These are phyloP conservation scores for Anthracocystis panici-leucophaei DNA, from an alignment of 1,284 basidiomycete genomes.

Conservation along the genomic window DNA sequence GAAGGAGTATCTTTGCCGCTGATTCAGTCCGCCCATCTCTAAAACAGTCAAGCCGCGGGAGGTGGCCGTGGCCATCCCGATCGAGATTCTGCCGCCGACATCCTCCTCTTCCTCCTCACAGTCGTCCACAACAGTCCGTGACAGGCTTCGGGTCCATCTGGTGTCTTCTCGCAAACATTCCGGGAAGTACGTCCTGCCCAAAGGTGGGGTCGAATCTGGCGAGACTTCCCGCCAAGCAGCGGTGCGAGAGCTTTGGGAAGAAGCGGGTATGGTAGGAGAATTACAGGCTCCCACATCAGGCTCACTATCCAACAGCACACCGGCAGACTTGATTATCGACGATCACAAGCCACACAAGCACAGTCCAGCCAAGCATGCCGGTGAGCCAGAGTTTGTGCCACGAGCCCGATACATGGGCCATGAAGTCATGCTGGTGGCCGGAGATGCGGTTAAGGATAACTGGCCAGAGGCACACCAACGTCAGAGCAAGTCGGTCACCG, in stretches of 20 bases:
- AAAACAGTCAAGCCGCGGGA: slow-evolving; percentile 25
- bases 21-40: neutral
- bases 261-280: slow-evolving; percentile 40
- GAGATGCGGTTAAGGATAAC: slow-evolving; percentile 9
- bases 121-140: neutral
- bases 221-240: slow-evolving; percentile 57
- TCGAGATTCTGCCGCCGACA: slow-evolving; percentile 1
- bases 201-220: slow-evolving; percentile 64
- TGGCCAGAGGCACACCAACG: slow-evolving; percentile 63
- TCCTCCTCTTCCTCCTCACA: neutral
- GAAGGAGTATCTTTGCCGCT: neutral
- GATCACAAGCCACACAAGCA: slow-evolving; percentile 63
- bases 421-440: slow-evolving; percentile 35
- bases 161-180: slow-evolving; percentile 65
- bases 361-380: slow-evolving; percentile 29
- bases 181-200: slow-evolving; percentile 59
- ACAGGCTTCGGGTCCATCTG: slow-evolving; percentile 43
- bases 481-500: slow-evolving; percentile 36
- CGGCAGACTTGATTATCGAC: slow-evolving; percentile 7
- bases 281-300: neutral
- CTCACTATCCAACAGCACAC: slow-evolving; percentile 12
- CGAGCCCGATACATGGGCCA: slow-evolving; percentile 54
- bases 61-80: slow-evolving; percentile 58
- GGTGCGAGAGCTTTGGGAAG: slow-evolving; percentile 63
- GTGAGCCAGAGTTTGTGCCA: slow-evolving; percentile 47